Conservation (phyloP, 1,139 yeast species). For the Scheffersomyces titani region DNA sequence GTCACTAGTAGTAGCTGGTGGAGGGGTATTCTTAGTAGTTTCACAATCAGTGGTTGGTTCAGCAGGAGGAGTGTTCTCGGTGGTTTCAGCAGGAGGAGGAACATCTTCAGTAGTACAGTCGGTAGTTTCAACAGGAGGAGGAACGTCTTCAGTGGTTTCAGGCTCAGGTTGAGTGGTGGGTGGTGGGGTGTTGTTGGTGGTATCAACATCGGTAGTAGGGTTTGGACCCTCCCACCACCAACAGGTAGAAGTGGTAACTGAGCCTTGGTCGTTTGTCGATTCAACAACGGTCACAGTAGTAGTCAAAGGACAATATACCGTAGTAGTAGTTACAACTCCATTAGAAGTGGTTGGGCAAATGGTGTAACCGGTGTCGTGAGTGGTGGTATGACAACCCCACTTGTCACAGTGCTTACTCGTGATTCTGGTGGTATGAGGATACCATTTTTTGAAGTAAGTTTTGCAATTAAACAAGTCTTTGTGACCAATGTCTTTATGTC, state of each 20-base stretch:
- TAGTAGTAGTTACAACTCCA: conserved; percentile 10
- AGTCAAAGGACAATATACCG: conserved; percentile 15
- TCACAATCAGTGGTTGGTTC: background rate
- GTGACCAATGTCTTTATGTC: background rate
- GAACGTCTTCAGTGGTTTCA: background rate
- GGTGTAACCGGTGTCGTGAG: conserved; percentile 8
- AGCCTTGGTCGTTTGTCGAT: background rate
- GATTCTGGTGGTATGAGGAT: conserved; percentile 1
- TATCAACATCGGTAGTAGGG: background rate
- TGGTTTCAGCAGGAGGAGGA: background rate
- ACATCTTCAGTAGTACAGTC: background rate
- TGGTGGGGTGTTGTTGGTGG: background rate
- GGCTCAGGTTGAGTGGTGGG: background rate
- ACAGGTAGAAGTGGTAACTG: background rate
- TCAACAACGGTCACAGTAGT: background rate
- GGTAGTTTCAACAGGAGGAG: background rate
- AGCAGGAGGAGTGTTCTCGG: background rate
- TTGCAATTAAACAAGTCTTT: background rate
- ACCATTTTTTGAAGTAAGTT: background rate
- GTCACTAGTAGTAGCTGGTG: background rate
- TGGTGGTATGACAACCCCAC: background rate
- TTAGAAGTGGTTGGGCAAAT: conserved; percentile 10
- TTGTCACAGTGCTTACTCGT: background rate
- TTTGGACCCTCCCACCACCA: background rate
- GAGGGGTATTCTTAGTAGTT: background rate